A percentile compares a stretch with the other conserved stretches of the same genome.
Conservation (phyloP, 805 yeast species). For the Candida parachauliodes region DNA sequence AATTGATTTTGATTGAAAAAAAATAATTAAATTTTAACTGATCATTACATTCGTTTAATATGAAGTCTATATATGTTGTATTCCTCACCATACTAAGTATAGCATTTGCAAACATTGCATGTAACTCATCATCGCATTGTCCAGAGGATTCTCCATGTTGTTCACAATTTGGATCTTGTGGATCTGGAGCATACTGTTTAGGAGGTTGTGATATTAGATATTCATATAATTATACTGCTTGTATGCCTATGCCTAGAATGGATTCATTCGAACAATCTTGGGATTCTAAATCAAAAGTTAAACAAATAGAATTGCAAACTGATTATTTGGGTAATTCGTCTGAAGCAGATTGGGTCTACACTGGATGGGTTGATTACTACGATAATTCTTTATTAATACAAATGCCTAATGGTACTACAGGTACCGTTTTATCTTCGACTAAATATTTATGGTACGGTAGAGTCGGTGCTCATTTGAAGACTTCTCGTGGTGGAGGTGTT, state of each 20-base stretch:
- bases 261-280: conserved; percentile 40
- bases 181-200: conserved; percentile 72
- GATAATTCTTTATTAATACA: conserved; percentile 60
- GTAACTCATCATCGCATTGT: conserved; percentile 56
- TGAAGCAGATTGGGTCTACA: conserved; percentile 65
- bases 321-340: conserved; percentile 69
- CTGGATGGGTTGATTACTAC: conserved; percentile 50
- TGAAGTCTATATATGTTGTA: conserved; percentile 2
- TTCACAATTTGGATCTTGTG: conserved; percentile 75
- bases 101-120: conserved; percentile 21
- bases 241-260: conserved; percentile 86
- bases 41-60: neutral
- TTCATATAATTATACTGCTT: conserved; percentile 63
- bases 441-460: conserved; percentile 87
- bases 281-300: conserved; percentile 23
- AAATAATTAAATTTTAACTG: neutral
- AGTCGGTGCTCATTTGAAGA: conserved; percentile 61
- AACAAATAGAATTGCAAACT: conserved; percentile 16
- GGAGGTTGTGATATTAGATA: conserved; percentile 83
- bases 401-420: conserved; percentile 73
- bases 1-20: neutral
- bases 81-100: conserved; percentile 2
- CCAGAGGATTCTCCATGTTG: conserved; percentile 86
- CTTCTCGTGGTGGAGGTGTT: conserved; percentile 78
- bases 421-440: conserved; percentile 79